Base-by-base conservation (phyloP, 1,284 basidiomycete species). In the Mycena citricolor region DNA sequence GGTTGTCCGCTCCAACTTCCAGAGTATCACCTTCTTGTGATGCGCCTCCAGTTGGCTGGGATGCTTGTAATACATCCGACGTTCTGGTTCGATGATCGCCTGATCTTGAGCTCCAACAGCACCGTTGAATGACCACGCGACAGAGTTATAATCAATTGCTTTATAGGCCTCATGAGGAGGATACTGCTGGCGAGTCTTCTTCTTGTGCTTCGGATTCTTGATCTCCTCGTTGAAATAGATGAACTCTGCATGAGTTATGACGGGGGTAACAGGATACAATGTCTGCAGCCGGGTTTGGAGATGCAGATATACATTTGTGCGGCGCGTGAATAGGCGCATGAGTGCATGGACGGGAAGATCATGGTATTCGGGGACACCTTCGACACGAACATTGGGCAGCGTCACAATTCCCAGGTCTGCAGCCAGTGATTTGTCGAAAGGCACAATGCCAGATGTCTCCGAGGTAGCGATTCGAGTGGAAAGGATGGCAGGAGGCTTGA, bases 381-480 rank as follows among this genome's bases (percentile, higher is more conserved):
- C 26, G 16, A 47, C 33, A 11, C 45, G 39, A 5, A 17, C 39
- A 17, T 30, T 8, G 16, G 44, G 45, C 10, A 51, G 24, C 6
- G 29, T 39, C 2, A 34, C 22, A 12, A 51, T 48, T 11, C 35
- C 32, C 22, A 34, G 30, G 12, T 40, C 38, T 1, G 16, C 21
- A 4, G 49, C 45, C 42, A 51, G 49, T 3, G 7, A n/a, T 10
- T 32, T 2, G 29, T 32, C 30, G 28, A 49, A 32, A 8, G 42
- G 47, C 5, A 49, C 39, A 33, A 51, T 37, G 1, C 49, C 32
- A 37, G 47, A 51, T n/a, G 49, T 33, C 25, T 51, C 49, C 7
- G 39, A 38, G 2, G 49, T 51, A 8, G 49, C 49, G 13, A 51
- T 51, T 4, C 49, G 39, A 4, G 49, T 51, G 12, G 49, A 44